phyloP scores from a whole-genome alignment of 2,329 filamentous ascomycete species.

The Ophiostoma piceae region DNA sequence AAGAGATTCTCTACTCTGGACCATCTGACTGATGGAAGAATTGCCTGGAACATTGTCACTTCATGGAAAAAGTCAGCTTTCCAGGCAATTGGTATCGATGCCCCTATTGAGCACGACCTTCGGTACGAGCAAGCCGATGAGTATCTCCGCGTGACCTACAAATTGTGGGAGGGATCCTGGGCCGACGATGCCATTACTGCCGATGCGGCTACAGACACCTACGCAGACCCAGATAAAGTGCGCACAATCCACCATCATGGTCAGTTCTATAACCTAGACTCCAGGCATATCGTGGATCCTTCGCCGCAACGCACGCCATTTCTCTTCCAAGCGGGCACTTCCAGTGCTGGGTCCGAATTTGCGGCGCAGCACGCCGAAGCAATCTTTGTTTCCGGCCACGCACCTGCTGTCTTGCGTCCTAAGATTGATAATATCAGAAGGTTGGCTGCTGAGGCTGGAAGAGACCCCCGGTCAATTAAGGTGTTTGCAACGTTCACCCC shows the following conservation, averaged over 20 bases:
- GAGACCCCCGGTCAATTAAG: conserved; percentile 26
- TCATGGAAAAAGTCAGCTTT: conserved; percentile 26
- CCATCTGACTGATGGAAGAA: conserved; percentile 25
- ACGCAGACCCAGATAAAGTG: conserved; percentile 22
- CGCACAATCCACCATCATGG: conserved; percentile 25
- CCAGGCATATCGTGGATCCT: conserved; percentile 24
- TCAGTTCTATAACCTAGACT: conserved; percentile 9
- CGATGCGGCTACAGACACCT: conserved; percentile 16
- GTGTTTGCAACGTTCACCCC: conserved; percentile 27
- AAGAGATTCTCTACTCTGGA: conserved; percentile 26
- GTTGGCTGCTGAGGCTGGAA: conserved; percentile 22
- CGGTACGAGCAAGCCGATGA: conserved; percentile 29
- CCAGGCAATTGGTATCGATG: conserved; percentile 25
- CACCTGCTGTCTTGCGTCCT: background rate
- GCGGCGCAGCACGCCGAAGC: conserved; percentile 29
- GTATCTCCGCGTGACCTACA: conserved; percentile 28
- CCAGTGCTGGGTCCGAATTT: conserved; percentile 28
- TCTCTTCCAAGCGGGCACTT: conserved; percentile 30
- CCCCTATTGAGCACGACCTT: conserved; percentile 27
- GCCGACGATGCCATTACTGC: conserved; percentile 25
- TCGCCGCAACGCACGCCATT: conserved; percentile 28
- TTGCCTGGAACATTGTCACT: conserved; percentile 30
- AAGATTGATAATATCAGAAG: conserved; percentile 24
- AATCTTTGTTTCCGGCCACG: conserved; percentile 18
- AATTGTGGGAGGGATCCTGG: conserved; percentile 27